These are phyloP conservation scores for Tricholoma sp. DNA, from an alignment of 768 basidiomycete genomes.

Conservation along the genomic window DNA sequence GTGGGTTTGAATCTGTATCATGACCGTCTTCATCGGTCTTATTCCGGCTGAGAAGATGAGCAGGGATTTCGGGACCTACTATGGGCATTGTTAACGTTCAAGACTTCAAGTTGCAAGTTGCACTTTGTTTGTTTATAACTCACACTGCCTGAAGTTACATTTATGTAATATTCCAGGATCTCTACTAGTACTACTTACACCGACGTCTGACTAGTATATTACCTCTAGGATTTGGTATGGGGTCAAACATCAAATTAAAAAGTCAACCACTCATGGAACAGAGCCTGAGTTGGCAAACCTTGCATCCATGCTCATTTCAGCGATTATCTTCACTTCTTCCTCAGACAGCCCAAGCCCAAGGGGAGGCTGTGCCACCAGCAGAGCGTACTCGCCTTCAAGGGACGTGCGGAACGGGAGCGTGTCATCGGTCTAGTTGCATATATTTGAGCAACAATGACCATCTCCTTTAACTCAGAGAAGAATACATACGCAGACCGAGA, in stretches of 20 bases:
- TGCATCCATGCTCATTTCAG: constrained; percentile 56
- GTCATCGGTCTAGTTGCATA: constrained; percentile 65
- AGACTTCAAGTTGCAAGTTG: neutral
- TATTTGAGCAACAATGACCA: neutral
- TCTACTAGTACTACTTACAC: too few species aligned
- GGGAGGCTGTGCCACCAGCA: constrained; percentile 69
- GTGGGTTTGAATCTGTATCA: constrained; percentile 20
- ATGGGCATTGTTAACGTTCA: constrained; percentile 31
- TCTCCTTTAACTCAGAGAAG: neutral
- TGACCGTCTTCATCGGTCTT: constrained; percentile 21
- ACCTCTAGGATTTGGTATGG: too few species aligned
- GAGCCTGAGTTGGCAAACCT: constrained; percentile 11
- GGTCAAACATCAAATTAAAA: too few species aligned
- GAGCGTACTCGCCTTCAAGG: constrained; percentile 71
- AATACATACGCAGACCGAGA: constrained; percentile 68
- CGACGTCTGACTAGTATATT: too few species aligned
- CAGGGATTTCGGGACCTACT: constrained; percentile 56
- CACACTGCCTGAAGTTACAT: too few species aligned
- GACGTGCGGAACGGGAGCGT: constrained; percentile 73
- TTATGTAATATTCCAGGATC: too few species aligned
- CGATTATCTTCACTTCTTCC: constrained; percentile 50
- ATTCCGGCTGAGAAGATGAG: constrained; percentile 32
- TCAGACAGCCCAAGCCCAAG: constrained; percentile 65
- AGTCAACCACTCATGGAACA: neutral
- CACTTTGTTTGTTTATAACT: neutral